phyloP scores from a whole-genome alignment of 495 filamentous ascomycete genomes.

The Penicillium desertorum region DNA sequence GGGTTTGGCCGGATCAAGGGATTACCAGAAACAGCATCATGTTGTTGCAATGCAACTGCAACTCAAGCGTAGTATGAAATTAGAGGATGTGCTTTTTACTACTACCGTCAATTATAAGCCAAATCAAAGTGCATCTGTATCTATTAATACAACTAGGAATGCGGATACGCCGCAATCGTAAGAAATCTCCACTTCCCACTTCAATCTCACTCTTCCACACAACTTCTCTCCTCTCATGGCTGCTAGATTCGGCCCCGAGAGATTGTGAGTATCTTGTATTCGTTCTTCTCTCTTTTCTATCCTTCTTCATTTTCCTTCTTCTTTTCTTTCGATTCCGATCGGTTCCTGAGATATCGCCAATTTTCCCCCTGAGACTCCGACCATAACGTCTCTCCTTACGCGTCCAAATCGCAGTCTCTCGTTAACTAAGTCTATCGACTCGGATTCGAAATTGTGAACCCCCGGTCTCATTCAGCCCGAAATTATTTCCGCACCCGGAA shows the following conservation, averaged over 20 bases:
- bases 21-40: slow-evolving; percentile 8
- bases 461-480: not conserved
- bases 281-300: slow-evolving; percentile 57
- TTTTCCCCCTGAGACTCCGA: slow-evolving; percentile 19
- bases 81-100: not conserved
- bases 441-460: not conserved
- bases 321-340: slow-evolving; percentile 9
- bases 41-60: slow-evolving; percentile 12
- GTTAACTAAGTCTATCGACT: slow-evolving; percentile 15
- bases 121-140: not conserved
- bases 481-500: not conserved
- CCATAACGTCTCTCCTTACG: slow-evolving; percentile 12
- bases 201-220: slow-evolving; percentile 83
- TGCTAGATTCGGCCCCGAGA: slow-evolving; percentile 35
- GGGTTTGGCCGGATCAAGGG: slow-evolving; percentile 5
- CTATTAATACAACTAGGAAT: slow-evolving; percentile 27
- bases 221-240: slow-evolving; percentile 59
- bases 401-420: slow-evolving; percentile 19
- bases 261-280: slow-evolving; percentile 6
- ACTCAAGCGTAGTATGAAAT: not conserved
- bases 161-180: slow-evolving; percentile 22
- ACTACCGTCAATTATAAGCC: not conserved
- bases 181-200: slow-evolving; percentile 36
- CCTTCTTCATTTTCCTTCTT: slow-evolving; percentile 54
- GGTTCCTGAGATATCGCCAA: slow-evolving; percentile 2